Conservation (phyloP, 176 grass and related monocot species). For the Saccharum officinarum region DNA sequence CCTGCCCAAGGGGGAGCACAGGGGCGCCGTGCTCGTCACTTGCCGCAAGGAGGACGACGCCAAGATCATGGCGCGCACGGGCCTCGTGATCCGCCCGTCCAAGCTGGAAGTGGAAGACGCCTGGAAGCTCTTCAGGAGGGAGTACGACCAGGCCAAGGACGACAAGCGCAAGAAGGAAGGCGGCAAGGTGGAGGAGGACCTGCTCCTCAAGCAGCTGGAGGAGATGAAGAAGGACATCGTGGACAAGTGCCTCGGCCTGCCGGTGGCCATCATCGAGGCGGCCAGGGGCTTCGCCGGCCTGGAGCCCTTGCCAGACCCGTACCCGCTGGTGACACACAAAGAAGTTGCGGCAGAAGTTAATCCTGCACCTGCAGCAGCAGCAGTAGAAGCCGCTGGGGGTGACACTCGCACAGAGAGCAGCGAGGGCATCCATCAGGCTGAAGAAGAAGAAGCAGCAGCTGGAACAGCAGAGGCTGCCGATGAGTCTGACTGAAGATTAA, state of each 20-base stretch:
- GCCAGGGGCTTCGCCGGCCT: conserved; percentile 35
- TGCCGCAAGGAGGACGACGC: conserved; percentile 49
- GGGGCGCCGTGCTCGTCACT: conserved; percentile 52
- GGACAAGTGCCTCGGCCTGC: conserved; percentile 43
- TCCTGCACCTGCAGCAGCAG: too few relatives aligned
- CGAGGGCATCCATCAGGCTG: neutral
- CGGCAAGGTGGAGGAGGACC: neutral
- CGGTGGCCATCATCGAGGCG: conserved; percentile 48
- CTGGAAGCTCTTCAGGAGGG: conserved; percentile 39
- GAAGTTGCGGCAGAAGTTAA: too few relatives aligned
- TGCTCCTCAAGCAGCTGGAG: neutral
- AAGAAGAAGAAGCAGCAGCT: too few relatives aligned
- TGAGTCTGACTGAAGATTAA: too few relatives aligned
- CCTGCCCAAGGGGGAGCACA: conserved; percentile 40
- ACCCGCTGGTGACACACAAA: too few relatives aligned
- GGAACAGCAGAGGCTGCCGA: too few relatives aligned
- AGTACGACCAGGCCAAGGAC: neutral
- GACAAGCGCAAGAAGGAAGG: neutral
- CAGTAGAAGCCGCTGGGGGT: too few relatives aligned
- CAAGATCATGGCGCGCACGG: conserved; percentile 45
- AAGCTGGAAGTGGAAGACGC: neutral
- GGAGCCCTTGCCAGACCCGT: neutral
- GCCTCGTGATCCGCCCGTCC: conserved; percentile 35
- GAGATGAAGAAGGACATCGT: conserved; percentile 32
- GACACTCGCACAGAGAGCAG: neutral